These are phyloP conservation scores for Lactuca saligna DNA, from an alignment of 129 eudicot species.

Conservation along the genomic window DNA sequence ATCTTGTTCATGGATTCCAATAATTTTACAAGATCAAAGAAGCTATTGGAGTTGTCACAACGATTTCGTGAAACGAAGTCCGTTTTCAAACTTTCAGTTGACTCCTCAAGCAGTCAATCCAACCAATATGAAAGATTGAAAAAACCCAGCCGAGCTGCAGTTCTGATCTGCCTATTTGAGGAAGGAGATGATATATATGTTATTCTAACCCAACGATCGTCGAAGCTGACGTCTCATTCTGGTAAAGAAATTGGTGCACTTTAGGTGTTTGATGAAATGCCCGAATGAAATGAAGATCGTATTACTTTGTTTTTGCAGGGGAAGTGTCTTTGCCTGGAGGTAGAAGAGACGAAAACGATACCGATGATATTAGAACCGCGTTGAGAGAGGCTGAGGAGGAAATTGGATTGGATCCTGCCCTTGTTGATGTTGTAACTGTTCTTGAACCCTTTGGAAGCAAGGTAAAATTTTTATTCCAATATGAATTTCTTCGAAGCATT, in stretches of 20 bases:
- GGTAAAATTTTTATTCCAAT: conserved; percentile 32
- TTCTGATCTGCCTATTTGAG: conserved; percentile 59
- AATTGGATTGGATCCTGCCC: conserved; percentile 72
- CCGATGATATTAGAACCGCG: conserved; percentile 52
- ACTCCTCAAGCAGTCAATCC: not conserved
- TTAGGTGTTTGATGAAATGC: not conserved
- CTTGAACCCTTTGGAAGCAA: conserved; percentile 52
- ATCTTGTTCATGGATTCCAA: conserved; percentile 31
- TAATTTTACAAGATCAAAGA: conserved; percentile 25
- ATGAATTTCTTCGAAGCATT: not conserved
- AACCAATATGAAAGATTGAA: conserved; percentile 19
- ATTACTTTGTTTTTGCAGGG: conserved; percentile 38
- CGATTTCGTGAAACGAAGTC: conserved; percentile 34
- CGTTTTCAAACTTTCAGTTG: conserved; percentile 5
- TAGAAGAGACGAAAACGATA: conserved; percentile 59
- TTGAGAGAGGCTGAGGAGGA: conserved; percentile 81
- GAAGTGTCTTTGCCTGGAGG: conserved; percentile 90
- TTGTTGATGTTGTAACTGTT: conserved; percentile 59
- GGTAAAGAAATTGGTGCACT: conserved; percentile 31
- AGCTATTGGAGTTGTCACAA: conserved; percentile 38
- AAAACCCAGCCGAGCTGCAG: conserved; percentile 57
- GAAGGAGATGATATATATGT: conserved; percentile 46
- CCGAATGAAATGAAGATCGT: not conserved
- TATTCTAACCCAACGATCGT: conserved; percentile 68
- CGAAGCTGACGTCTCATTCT: conserved; percentile 55